phyloP scores from a whole-genome alignment of 2,329 filamentous ascomycete species.

The Davidsoniella eucalypti region DNA sequence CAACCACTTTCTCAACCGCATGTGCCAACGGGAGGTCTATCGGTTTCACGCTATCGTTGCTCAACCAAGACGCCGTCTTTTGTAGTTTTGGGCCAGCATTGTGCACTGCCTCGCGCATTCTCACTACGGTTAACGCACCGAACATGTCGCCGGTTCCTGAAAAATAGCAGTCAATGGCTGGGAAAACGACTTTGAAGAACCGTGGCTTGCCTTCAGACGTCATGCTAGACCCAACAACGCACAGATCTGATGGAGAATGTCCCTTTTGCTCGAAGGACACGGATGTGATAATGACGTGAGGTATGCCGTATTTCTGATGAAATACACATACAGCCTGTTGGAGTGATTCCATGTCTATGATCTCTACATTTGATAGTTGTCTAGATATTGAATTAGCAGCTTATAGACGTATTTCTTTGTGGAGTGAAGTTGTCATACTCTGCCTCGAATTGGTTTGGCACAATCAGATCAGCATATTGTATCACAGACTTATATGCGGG shows the following conservation, averaged over 20 bases:
- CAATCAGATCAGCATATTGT: constrained; percentile 69
- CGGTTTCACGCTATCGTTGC: constrained; percentile 51
- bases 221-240: constrained; percentile 63
- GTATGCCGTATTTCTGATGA: constrained; percentile 59
- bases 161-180: constrained; percentile 83
- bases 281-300: constrained; percentile 86
- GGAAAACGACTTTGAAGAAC: constrained; percentile 78
- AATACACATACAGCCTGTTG: constrained; percentile 58
- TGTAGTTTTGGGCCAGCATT: constrained; percentile 26
- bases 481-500: constrained; percentile 75
- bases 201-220: constrained; percentile 47
- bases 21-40: constrained; percentile 65
- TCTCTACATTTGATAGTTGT: constrained; percentile 69
- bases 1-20: constrained; percentile 73
- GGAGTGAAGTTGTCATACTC: constrained; percentile 44
- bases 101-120: constrained; percentile 66
- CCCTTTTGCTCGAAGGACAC: constrained; percentile 44
- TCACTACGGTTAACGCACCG: constrained; percentile 72
- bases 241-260: constrained; percentile 37
- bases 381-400: constrained; percentile 26
- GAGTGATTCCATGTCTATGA: constrained; percentile 57
- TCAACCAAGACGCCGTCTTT: constrained; percentile 52
- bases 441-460: constrained; percentile 95
- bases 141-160: constrained; percentile 98
- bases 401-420: not conserved